Evolutionary conservation across 768 basidiomycete species (phyloP), one percentile per base, ranked within the genome.

Genomic region (Mycena epipterygia): DNA sequence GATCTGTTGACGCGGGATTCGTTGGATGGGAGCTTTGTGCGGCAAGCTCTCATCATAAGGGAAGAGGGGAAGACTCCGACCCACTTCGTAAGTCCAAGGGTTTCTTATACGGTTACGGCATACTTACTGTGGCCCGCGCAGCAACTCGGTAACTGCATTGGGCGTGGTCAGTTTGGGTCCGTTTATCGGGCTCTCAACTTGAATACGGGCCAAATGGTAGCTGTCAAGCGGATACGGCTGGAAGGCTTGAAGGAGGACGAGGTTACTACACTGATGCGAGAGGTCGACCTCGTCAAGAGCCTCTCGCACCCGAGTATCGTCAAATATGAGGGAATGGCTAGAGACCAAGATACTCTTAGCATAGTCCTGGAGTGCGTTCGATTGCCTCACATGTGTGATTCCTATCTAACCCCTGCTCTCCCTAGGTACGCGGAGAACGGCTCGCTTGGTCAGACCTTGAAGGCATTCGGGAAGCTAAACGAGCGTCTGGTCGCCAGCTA

Each of bases 81-180:
- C 60, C 92, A 91, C 78, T 96, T 93, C 79, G 95, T 96, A 78
- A 88, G 95, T 87, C 11, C 56, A 56, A 27, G 61, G 27, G 65
- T 73, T 41, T 52, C 64, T 63, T 65, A 66, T 70, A 53, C 39
- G 32, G 63, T 74, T 73, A 67, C 67, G 65, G 61, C 64, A 67
- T 63, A 41, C 75, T 74, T 61, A 68, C 51, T 30, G 59, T 39
- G 33, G 27, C 58, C 32, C 21, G 64, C 73, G 33, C 77, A 98
- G 97, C 96, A 97, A 96, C 87, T 99, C 23, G 97, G 97, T 33
- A 97, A 98, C 81, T 97, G 95, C 79, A 97, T 99, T 72, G 97
- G 97, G 2, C 91, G 94, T 56, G 97, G 97, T 11, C 97, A 99
- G 83, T 99, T 98, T 80, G 97, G 97, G 32, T 90, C 96, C 12